phyloP scores from a whole-genome alignment of 169 alveolate genomes.

The Perkinsus marinus region DNA sequence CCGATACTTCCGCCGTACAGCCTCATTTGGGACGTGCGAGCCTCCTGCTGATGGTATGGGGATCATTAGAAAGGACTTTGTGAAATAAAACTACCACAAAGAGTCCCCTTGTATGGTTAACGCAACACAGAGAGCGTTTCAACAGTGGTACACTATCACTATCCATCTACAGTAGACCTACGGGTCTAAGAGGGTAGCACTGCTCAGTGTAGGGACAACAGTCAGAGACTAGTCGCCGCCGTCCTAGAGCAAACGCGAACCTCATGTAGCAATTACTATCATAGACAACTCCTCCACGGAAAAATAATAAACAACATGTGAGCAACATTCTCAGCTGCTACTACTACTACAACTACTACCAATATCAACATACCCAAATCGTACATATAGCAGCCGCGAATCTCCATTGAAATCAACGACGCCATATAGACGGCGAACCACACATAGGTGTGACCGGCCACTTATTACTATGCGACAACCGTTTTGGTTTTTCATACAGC shows the following conservation, averaged over 20 bases:
- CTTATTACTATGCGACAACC: not conserved
- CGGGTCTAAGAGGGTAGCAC: not conserved
- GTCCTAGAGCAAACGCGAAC: not conserved
- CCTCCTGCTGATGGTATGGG: not conserved
- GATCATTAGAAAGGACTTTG: not conserved
- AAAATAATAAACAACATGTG: too few species aligned
- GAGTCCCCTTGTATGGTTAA: too few species aligned
- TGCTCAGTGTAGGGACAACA: not conserved
- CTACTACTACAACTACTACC: too few species aligned
- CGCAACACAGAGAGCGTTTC: not conserved
- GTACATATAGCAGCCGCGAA: too few species aligned
- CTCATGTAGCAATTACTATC: too few species aligned
- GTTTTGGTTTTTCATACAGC: not conserved
- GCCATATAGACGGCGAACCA: too few species aligned
- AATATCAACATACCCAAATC: too few species aligned
- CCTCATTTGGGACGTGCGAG: not conserved
- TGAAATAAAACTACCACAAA: too few species aligned
- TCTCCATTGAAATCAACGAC: too few species aligned
- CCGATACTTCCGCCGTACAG: not conserved
- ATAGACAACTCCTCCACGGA: too few species aligned
- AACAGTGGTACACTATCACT: not conserved
- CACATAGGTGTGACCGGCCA: too few species aligned
- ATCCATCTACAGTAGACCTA: not conserved
- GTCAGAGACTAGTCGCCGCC: not conserved
- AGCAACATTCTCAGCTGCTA: too few species aligned